These are phyloP conservation scores for Monosporozyma siamensis DNA, from an alignment of 805 yeast genomes.

Conservation along the genomic window DNA sequence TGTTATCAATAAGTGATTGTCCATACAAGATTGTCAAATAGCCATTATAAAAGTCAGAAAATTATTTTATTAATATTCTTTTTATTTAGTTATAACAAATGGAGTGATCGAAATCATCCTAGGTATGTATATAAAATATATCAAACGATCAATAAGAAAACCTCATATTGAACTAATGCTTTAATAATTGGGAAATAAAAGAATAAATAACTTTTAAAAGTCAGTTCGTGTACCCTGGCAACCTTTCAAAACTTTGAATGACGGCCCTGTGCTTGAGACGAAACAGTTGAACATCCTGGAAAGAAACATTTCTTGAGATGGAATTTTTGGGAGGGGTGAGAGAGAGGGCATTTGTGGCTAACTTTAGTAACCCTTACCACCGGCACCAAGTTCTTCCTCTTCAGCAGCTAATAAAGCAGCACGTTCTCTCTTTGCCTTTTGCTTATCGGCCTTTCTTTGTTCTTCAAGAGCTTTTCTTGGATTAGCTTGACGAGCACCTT, in stretches of 20 bases:
- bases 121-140: too few relatives aligned
- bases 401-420: slow-evolving; percentile 21
- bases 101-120: neutral
- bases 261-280: neutral
- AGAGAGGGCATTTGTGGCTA: neutral
- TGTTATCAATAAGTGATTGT: slow-evolving; percentile 1
- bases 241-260: neutral
- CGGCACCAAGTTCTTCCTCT: slow-evolving; percentile 16
- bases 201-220: neutral
- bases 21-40: slow-evolving; percentile 4
- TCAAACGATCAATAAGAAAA: too few relatives aligned
- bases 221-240: neutral
- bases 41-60: neutral
- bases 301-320: neutral
- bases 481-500: slow-evolving; percentile 16
- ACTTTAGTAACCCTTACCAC: slow-evolving; percentile 12
- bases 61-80: neutral
- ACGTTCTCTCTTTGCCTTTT: slow-evolving; percentile 19
- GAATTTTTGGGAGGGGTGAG: neutral
- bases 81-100: neutral
- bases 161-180: too few relatives aligned
- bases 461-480: slow-evolving; percentile 15
- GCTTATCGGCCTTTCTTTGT: slow-evolving; percentile 15
- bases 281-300: neutral
- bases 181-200: too few relatives aligned